Base-by-base conservation (phyloP, 1,284 basidiomycete species). In the Fomitopsis schrenkii region DNA sequence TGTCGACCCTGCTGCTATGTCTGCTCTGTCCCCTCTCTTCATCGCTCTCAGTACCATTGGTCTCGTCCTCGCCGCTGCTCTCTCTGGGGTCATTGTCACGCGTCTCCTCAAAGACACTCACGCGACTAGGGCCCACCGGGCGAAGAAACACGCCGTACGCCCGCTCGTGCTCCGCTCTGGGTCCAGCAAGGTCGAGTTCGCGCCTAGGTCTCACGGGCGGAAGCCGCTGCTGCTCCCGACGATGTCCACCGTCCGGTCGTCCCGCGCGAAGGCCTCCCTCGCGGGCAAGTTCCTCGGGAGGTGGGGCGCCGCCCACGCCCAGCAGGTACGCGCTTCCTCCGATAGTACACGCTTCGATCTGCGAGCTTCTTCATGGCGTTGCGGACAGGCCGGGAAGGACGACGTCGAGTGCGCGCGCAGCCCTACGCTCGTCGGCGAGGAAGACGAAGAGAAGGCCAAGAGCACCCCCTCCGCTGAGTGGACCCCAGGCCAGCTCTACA, bases 211-310 rank as follows among this genome's bases (percentile, higher is more conserved):
- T 3, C 36, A 55, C 8, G 58, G 58, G 12, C 58, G 41, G 15
- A 59, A 57, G 45, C 35, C 50, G 36, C 54, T 55, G 12, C 15
- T 58, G 28, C 57, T 59, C 26, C 56, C 53, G 15, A 22, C 35
- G 12, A 52, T 58, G 58, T 14, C 50, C n/a, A 52, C 57, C 5
- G 53, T 57, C 28, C 35, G 46, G 30, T 62, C 61, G n/a, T 42
- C 55, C 10, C 58, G 58, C n/a, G 40, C 17, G 15, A 53, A 59
- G 28, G 48, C 58, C 10, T 55, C 58, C 10, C 33, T 58, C 9
- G 40, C 42, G 4, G 48, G 42, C 26, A 48, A 35, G 33, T 58
- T 58, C 56, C 28, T 56, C 12, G 30, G 40, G 22, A 42, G 17
- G n/a, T 56, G 55, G 55, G 55, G 38, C 10, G 42, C 42, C 19